These are phyloP conservation scores for Aureobasidium mangrovei DNA, from an alignment of 2,329 filamentous ascomycete species.

Conservation along the genomic window DNA sequence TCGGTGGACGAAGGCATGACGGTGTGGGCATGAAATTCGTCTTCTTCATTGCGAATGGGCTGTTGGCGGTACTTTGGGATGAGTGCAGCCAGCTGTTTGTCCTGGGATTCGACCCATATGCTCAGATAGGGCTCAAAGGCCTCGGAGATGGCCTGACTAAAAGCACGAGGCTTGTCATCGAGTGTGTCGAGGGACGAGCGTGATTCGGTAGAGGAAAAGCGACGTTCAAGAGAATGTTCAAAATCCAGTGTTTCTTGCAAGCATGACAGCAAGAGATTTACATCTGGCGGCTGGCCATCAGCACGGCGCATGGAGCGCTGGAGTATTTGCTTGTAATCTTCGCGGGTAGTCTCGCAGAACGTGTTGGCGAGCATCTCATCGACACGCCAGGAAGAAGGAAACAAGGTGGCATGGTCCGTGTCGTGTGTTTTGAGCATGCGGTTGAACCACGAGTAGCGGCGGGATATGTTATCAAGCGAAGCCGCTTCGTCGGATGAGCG, in stretches of 20 bases:
- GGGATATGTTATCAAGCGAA: slow-evolving; percentile 89
- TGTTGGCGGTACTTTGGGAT: slow-evolving; percentile 83
- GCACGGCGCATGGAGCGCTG: slow-evolving; percentile 74
- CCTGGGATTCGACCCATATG: slow-evolving; percentile 94
- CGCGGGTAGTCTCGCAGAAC: slow-evolving; percentile 90
- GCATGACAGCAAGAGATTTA: slow-evolving; percentile 79
- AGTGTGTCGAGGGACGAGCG: slow-evolving; percentile 83
- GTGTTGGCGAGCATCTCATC: slow-evolving; percentile 82
- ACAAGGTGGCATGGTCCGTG: slow-evolving; percentile 80
- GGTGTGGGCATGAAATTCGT: slow-evolving; percentile 83
- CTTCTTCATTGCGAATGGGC: slow-evolving; percentile 69
- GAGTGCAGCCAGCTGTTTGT: slow-evolving; percentile 72
- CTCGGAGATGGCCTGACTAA: slow-evolving; percentile 86
- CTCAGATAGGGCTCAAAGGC: slow-evolving; percentile 96
- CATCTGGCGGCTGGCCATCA: slow-evolving; percentile 74
- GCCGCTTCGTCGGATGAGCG: slow-evolving; percentile 94
- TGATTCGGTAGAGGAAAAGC: slow-evolving; percentile 61
- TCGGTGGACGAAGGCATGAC: slow-evolving; percentile 93
- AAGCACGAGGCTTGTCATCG: slow-evolving; percentile 66
- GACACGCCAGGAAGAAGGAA: slow-evolving; percentile 80
- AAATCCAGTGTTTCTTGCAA: slow-evolving; percentile 95
- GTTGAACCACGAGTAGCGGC: slow-evolving; percentile 93
- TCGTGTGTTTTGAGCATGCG: slow-evolving; percentile 94
- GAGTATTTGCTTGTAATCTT: slow-evolving; percentile 90
- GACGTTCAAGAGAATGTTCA: slow-evolving; percentile 79